These are phyloP conservation scores for Jaltomata sinuosa DNA, from an alignment of 257 asterid genomes.

Conservation along the genomic window DNA sequence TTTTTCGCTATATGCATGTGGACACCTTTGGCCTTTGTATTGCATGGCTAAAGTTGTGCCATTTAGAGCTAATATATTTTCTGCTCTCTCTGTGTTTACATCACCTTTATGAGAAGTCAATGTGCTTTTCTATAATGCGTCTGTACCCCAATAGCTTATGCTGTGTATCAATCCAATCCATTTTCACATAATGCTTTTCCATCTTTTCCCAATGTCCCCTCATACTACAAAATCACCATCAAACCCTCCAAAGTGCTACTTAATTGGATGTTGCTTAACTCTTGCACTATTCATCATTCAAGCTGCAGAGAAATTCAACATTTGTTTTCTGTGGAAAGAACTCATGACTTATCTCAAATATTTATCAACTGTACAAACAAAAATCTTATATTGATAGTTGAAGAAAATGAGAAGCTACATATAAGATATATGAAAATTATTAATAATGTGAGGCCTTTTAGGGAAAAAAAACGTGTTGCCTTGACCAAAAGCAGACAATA, in stretches of 20 bases:
- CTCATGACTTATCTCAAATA: background rate
- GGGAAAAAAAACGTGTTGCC: too few relatives aligned
- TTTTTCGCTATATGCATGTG: constrained; percentile 19
- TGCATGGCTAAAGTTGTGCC: constrained; percentile 37
- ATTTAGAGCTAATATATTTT: constrained; percentile 4
- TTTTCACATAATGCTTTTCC: background rate
- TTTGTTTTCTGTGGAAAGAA: background rate
- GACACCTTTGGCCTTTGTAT: constrained; percentile 14
- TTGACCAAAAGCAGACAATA: too few relatives aligned
- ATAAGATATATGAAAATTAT: too few relatives aligned
- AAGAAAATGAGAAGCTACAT: too few relatives aligned
- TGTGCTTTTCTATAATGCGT: constrained; percentile 18
- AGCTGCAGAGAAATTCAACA: background rate
- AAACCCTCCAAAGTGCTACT: background rate
- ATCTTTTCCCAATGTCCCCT: background rate
- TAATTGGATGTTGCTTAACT: background rate
- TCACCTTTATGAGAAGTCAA: constrained; percentile 30
- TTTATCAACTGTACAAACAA: too few relatives aligned
- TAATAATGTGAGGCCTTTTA: too few relatives aligned
- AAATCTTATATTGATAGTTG: too few relatives aligned
- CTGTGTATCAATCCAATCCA: constrained; percentile 6
- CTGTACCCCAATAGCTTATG: constrained; percentile 14
- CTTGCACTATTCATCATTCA: background rate
- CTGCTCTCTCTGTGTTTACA: background rate
- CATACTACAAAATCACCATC: background rate